Conservation (phyloP, 768 basidiomycete species). For the Suillus subalutaceus region DNA sequence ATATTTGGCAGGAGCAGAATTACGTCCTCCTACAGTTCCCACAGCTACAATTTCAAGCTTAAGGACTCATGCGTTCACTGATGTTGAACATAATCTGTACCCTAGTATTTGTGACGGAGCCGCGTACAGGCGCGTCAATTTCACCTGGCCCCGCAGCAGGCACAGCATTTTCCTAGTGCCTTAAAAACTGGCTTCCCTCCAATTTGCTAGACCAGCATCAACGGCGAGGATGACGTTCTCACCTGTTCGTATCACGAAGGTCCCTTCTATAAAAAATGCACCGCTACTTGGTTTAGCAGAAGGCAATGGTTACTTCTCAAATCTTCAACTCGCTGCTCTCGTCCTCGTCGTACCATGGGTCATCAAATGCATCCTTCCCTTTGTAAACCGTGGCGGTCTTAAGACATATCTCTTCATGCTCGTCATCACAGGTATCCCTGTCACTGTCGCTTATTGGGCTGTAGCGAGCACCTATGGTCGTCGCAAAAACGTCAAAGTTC, state of each 20-base stretch:
- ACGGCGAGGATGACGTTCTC: constrained; percentile 40
- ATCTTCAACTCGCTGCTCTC: constrained; percentile 73
- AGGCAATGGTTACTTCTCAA: constrained; percentile 85
- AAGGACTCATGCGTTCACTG: no score
- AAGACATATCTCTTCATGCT: constrained; percentile 85
- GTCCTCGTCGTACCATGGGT: constrained; percentile 84
- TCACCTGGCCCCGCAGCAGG: no score
- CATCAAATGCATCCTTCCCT: constrained; percentile 78
- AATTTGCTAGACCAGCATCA: neutral
- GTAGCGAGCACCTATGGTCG: constrained; percentile 80
- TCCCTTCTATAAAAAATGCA: constrained; percentile 82
- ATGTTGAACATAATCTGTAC: no score
- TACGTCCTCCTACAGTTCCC: no score
- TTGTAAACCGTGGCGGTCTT: constrained; percentile 83
- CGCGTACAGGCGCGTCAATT: no score
- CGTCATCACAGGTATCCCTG: constrained; percentile 72
- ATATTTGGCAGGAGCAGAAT: no score
- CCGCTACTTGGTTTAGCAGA: constrained; percentile 82
- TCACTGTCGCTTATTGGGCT: constrained; percentile 87
- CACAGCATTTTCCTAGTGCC: no score
- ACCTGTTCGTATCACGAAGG: constrained; percentile 63
- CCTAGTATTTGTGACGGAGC: no score
- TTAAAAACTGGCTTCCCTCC: neutral
- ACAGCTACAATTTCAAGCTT: no score
- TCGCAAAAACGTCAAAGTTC: constrained; percentile 83